Base-by-base conservation (phyloP, 1,284 basidiomycete species). In the Cystobasidiaceae sp. region DNA sequence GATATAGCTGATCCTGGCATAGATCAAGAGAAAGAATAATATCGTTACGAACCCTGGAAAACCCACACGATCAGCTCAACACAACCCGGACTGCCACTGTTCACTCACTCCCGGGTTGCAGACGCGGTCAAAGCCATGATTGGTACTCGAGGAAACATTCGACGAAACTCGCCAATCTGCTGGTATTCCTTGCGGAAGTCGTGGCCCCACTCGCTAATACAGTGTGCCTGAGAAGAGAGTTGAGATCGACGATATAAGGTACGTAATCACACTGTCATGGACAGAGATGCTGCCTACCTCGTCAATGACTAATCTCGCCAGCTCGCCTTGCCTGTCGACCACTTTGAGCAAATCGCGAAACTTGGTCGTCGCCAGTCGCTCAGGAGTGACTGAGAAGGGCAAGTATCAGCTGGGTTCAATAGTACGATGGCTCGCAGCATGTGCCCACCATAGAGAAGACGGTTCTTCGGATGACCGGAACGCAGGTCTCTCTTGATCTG, bases 61-160 rank as follows among this genome's bases (percentile, higher is more conserved):
- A n/a, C n/a, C n/a, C n/a, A n/a, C 19, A 21, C 2, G n/a, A 28
- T 33, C 11, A 33, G 48, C 11, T 4, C 34, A 39, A 30, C 23
- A n/a, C 23, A 17, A 15, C 15, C 11, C 13, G 15, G 19, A 15
- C 15, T 27, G 15, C 1, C 17, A 13, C n/a, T 15, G 25, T 11
- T 37, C 6, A 60, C 48, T n/a, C 25, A 61, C 63, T 54, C 45
- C 32, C 63, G 56, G 11, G 86, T 89, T 2, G 88, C 87, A 7
- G 86, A 88, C 0, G 88, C 86, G 0, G 88, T 89, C n/a, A 89
- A 76, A 4, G 87, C 87, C 82, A 90, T 92, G 68, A 93, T 86
- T 0, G 90, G 90, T 0, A 92, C 82, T 55, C 80, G 79, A 0
- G 83, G 84, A 73, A 85, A 92, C 21, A 79, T 79, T 32, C 82